These are phyloP conservation scores for Musa acuminata DNA, from an alignment of 176 grass and related monocot species.

Conservation along the genomic window DNA sequence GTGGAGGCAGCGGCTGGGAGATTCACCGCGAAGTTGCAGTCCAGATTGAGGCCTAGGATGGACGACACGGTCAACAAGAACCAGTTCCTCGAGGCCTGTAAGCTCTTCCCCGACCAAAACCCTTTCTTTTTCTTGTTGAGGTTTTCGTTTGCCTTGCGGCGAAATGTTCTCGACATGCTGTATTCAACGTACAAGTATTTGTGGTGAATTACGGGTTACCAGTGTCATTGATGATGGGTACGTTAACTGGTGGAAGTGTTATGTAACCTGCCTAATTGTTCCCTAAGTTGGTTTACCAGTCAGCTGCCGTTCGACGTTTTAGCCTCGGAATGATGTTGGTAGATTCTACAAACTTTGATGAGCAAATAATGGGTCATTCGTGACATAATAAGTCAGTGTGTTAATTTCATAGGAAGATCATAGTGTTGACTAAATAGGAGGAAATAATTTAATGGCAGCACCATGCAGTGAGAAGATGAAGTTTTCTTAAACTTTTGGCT, in stretches of 20 bases:
- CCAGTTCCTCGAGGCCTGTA: constrained; percentile 10
- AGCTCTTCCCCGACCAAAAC: background rate
- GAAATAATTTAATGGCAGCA: background rate
- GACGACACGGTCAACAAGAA: background rate
- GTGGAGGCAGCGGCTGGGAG: constrained; percentile 5
- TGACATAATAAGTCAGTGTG: background rate
- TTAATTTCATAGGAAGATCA: no score
- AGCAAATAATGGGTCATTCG: background rate
- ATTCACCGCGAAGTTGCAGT: background rate
- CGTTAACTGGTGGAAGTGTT: background rate
- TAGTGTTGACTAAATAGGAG: no score
- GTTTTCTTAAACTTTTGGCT: background rate
- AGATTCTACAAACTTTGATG: background rate
- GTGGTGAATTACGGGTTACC: background rate
- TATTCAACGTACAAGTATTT: background rate
- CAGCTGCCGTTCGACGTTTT: background rate
- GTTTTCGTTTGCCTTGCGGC: background rate
- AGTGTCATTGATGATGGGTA: background rate
- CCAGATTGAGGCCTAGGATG: background rate
- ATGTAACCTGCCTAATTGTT: background rate
- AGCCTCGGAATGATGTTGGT: background rate
- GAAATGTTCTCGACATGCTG: no score
- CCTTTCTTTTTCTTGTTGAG: background rate
- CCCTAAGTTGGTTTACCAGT: background rate
- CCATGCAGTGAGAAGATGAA: background rate